phyloP scores from a whole-genome alignment of 345 rosid genomes.

The Lepidium didymum region DNA sequence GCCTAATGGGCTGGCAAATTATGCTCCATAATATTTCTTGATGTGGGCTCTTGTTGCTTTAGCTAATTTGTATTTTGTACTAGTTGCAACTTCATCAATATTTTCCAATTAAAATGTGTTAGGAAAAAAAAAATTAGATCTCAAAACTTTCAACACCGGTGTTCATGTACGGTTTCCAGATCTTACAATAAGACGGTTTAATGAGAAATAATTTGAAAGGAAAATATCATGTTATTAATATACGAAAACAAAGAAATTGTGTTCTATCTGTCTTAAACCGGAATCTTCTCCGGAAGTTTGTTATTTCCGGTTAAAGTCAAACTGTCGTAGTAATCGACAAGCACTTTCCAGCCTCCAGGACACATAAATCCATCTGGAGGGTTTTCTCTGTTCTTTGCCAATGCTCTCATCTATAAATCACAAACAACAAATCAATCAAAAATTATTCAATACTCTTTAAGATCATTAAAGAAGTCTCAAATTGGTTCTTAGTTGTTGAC shows the following conservation, averaged over 20 bases:
- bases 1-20: too few species aligned
- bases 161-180: neutral
- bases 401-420: constrained; percentile 62
- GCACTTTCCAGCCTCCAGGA: constrained; percentile 88
- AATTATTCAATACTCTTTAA: too few species aligned
- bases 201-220: neutral
- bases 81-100: too few species aligned
- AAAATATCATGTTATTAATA: neutral
- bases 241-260: neutral
- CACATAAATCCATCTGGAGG: constrained; percentile 99
- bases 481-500: neutral
- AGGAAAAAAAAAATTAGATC: too few species aligned
- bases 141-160: neutral
- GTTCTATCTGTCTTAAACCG: constrained; percentile 35
- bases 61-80: too few species aligned
- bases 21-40: too few species aligned
- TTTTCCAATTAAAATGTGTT: too few species aligned
- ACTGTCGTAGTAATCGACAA: constrained; percentile 81
- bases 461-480: neutral
- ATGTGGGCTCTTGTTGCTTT: too few species aligned
- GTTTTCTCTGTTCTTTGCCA: constrained; percentile 83
- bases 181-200: neutral
- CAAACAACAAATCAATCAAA: neutral
- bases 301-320: constrained; percentile 35
- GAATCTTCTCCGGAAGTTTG: constrained; percentile 48